Evolutionary conservation across 176 grass and related monocot genomes (phyloP), one percentile per base, ranked within the genome.

Genomic region (Sorghum bicolor): DNA sequence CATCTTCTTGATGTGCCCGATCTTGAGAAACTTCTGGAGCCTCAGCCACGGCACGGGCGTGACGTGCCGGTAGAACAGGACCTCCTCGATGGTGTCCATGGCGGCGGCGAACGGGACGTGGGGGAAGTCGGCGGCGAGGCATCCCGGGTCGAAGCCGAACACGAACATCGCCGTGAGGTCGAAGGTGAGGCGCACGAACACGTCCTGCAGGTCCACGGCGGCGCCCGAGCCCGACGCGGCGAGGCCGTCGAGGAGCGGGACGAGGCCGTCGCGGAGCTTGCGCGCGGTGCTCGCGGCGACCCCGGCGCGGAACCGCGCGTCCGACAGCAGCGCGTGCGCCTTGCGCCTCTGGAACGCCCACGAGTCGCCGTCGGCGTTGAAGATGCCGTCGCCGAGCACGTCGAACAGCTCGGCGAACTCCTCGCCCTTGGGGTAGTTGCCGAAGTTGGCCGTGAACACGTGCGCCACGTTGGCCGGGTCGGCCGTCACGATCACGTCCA

Each of bases 351-450:
- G 94, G 30, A 91, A 80, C 60, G 87, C 53, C 94, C 94, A 96
- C 12, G 86, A 88, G 24, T 96, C 94, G 28, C 67, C 86, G 77
- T 96, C 94, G 76, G 88, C 80, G 86, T 93, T 96, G 84, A 96
- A 89, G 67, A 96, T 92, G 72, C 91, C 87, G 3, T 80, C 78
- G 67, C 94, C 94, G 74, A 96, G 85, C 12, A 96, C 86, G 76
- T 93, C 91, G 72, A 96, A 96, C 9, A 91, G 28, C 31, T 11
- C 24, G 3, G 69, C 74, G 71, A 96, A 96, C 30, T 96, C 90
- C 52, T 89, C 10, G n/a, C 94, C 94, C 75, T 96, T 96, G 6
- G 94, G 94, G 77, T 96, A 96, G 72, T 92, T 93, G 14, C 58
- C 83, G 72, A 93, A 91, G 60, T 89, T 82, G 40, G 83, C 10